These are phyloP conservation scores for Daldinia vernicosa DNA, from an alignment of 495 filamentous ascomycete species.

Conservation along the genomic window DNA sequence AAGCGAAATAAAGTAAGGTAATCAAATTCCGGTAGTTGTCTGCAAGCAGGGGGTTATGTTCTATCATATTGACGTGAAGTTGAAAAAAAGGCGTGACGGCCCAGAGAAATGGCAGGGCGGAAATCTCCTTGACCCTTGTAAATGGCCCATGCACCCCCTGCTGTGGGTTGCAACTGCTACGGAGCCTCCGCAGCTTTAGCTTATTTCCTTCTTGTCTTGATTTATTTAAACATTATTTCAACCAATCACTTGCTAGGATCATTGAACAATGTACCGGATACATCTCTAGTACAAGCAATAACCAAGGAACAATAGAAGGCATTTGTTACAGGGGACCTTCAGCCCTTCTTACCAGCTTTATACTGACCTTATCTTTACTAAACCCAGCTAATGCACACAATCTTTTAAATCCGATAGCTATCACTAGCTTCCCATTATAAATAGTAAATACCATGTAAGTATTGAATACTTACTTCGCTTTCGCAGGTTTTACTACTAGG, in stretches of 20 bases:
- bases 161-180: neutral
- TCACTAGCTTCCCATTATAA: neutral
- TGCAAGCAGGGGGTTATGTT: neutral
- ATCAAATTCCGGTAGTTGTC: neutral
- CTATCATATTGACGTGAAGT: slow-evolving; percentile 36
- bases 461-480: neutral
- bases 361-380: slow-evolving; percentile 13
- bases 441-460: neutral
- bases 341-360: slow-evolving; percentile 21
- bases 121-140: slow-evolving; percentile 16
- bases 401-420: slow-evolving; percentile 23
- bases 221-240: neutral
- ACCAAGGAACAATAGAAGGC: slow-evolving; percentile 32
- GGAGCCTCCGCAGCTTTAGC: neutral
- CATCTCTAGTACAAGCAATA: neutral
- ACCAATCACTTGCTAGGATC: slow-evolving; percentile 15
- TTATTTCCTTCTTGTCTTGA: neutral
- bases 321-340: slow-evolving; percentile 23
- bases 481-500: neutral
- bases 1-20: neutral
- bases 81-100: slow-evolving; percentile 37
- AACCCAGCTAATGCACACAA: slow-evolving; percentile 14
- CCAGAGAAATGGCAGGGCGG: slow-evolving; percentile 16
- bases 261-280: slow-evolving; percentile 4
- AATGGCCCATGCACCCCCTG: neutral